phyloP scores from a whole-genome alignment of 768 basidiomycete species.

The Polyporus arcularius region DNA sequence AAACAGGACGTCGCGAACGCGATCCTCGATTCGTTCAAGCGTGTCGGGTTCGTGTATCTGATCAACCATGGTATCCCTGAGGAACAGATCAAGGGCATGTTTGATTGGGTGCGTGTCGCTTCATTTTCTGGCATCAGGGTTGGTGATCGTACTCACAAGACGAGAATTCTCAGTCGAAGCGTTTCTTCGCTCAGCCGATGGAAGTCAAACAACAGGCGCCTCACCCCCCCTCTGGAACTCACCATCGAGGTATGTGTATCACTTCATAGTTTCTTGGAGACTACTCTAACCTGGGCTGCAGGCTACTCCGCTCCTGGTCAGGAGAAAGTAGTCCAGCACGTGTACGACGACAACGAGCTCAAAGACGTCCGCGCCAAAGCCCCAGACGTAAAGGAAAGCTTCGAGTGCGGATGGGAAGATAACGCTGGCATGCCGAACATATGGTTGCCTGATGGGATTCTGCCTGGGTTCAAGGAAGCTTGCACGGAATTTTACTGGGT shows the following conservation, averaged over 20 bases:
- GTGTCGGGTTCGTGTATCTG: constrained; percentile 25
- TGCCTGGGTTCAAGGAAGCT: constrained; percentile 55
- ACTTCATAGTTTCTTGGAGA: not conserved
- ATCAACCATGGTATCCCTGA: constrained; percentile 36
- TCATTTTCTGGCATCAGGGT: not conserved
- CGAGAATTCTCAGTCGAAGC: constrained; percentile 27
- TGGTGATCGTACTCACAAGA: not conserved
- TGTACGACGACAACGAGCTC: constrained; percentile 36
- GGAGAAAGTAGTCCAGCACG: constrained; percentile 34
- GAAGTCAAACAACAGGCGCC: constrained; percentile 36
- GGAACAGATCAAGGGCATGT: constrained; percentile 34
- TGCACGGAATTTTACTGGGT: constrained; percentile 53
- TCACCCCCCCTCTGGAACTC: constrained; percentile 36
- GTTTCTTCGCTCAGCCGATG: constrained; percentile 32
- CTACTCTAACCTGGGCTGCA: constrained; percentile 1
- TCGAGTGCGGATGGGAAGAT: constrained; percentile 55
- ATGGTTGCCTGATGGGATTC: constrained; percentile 52
- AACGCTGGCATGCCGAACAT: constrained; percentile 51
- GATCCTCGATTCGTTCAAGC: constrained; percentile 46
- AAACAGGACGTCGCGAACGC: constrained; percentile 42
- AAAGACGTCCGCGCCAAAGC: constrained; percentile 31
- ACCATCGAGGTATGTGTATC: constrained; percentile 31
- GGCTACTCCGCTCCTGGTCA: constrained; percentile 35
- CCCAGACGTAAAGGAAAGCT: constrained; percentile 52
- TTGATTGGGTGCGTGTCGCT: constrained; percentile 29